Conservation (phyloP, 2,329 filamentous ascomycete species). For the Calonectria montana region DNA sequence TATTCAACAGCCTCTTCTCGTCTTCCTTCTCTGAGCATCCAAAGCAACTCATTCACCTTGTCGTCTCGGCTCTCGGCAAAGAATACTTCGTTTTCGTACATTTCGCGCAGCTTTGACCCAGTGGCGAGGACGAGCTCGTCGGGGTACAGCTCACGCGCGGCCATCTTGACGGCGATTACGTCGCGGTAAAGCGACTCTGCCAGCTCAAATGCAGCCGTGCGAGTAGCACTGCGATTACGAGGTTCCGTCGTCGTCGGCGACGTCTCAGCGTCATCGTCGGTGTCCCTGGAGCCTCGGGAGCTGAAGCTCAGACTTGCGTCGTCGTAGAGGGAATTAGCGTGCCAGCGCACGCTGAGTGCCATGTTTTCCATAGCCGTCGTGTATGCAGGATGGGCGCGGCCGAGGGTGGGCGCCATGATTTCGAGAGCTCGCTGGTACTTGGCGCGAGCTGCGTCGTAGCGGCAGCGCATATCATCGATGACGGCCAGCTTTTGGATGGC, state of each 20-base stretch:
- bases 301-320: conserved; percentile 3
- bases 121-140: conserved; percentile 37
- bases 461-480: conserved; percentile 32
- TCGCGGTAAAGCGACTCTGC: conserved; percentile 43
- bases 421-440: conserved; percentile 20
- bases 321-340: conserved; percentile 11
- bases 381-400: conserved; percentile 20
- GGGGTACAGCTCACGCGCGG: conserved; percentile 36
- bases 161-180: conserved; percentile 35
- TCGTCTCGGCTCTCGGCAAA: conserved; percentile 35
- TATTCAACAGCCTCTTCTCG: neutral
- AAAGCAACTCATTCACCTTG: conserved; percentile 26
- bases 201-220: conserved; percentile 3
- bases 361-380: conserved; percentile 22
- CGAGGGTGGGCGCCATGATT: conserved; percentile 22
- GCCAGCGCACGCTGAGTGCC: conserved; percentile 19
- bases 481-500: conserved; percentile 40
- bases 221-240: neutral
- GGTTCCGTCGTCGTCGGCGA: conserved; percentile 10
- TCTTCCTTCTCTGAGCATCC: conserved; percentile 4
- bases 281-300: neutral
- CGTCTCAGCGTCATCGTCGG: neutral
- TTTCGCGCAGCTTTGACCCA: conserved; percentile 40
- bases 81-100: conserved; percentile 44
- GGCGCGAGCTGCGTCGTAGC: conserved; percentile 14